Base-by-base conservation (phyloP, 2,329 filamentous ascomycete species). In the Aureobasidium sp. region DNA sequence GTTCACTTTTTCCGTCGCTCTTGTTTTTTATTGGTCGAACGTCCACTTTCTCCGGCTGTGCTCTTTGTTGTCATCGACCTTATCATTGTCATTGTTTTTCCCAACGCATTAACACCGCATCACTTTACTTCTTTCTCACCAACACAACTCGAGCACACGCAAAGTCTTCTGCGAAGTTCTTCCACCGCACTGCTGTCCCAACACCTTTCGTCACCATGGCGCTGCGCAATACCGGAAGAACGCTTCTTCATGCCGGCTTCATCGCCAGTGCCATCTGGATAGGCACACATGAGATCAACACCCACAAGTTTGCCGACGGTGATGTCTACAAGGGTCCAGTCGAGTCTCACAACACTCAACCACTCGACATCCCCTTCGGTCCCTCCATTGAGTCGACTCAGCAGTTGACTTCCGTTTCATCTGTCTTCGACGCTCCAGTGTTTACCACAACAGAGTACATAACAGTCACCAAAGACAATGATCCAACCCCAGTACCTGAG, bases 1-100 rank as follows among this genome's bases (percentile, higher is more conserved):
- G 51, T 25, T 29, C 25, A 55, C 29, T 55, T 55, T 55, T 29
- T 25, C 51, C 22, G 51, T 42, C 51, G 17, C 22, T 29, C 15
- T 29, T 17, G 31, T 31, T n/a, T 55, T 55, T 37, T 17, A 55
- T 55, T 55, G 51, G 51, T 42, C 37, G 34, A 42, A 29, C n/a
- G 3, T 22, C 31, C 34, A 12, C 14, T 27, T 41, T 27, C 31
- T 41, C 20, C 51, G 14, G 45, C 27, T 22, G 37, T 56, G 17
- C 36, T 44, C 53, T 57, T 57, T 57, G 53, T 57, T 25, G 25
- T 31, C 51, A 11, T 31, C 25, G 15, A 37, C 42, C 15, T 15
- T 11, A 55, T 37, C 37, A 55, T 55, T 55, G 51, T 42, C 51
- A 41, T 55, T 42, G 37, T 55, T 55, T 55, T 55, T 42, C 37